Evolutionary conservation across 495 filamentous ascomycete species (phyloP).

Genomic region (Aspergillus affinis): DNA sequence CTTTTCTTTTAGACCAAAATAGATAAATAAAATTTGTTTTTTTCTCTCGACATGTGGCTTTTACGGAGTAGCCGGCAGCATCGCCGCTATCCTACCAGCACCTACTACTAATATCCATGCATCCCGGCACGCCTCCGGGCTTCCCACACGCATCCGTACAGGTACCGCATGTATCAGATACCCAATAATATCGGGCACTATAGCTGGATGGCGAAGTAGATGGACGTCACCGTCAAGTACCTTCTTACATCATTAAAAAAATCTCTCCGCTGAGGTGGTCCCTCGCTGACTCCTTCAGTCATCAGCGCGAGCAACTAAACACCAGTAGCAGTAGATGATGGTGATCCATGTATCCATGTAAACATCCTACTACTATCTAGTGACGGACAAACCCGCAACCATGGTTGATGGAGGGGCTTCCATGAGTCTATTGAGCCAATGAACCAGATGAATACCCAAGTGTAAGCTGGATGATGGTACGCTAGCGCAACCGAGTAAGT

Average conservation of each 20-base stretch:
- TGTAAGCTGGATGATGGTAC: neutral
- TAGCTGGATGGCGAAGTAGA: neutral
- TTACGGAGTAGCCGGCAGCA: neutral
- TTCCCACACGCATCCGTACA: neutral
- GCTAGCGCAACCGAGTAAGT: neutral
- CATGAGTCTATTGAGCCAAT: slow-evolving; percentile 1
- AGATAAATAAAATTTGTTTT: neutral
- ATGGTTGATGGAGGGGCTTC: slow-evolving; percentile 3
- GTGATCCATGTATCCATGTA: too few relatives aligned
- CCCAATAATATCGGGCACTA: neutral
- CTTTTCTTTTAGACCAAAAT: neutral
- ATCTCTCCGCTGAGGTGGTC: neutral
- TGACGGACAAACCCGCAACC: slow-evolving; percentile 5
- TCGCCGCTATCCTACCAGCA: too few relatives aligned
- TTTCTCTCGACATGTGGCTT: neutral
- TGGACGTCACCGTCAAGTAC: neutral
- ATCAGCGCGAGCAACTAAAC: neutral
- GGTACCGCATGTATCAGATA: neutral
- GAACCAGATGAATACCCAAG: neutral
- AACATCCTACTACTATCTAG: neutral
- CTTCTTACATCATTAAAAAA: neutral
- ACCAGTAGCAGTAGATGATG: too few relatives aligned
- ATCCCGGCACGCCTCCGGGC: too few relatives aligned
- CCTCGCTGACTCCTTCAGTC: neutral
- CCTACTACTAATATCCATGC: too few relatives aligned